Evolutionary conservation across 768 basidiomycete species (phyloP).

Genomic region (Leucosporidium yakuticum): DNA sequence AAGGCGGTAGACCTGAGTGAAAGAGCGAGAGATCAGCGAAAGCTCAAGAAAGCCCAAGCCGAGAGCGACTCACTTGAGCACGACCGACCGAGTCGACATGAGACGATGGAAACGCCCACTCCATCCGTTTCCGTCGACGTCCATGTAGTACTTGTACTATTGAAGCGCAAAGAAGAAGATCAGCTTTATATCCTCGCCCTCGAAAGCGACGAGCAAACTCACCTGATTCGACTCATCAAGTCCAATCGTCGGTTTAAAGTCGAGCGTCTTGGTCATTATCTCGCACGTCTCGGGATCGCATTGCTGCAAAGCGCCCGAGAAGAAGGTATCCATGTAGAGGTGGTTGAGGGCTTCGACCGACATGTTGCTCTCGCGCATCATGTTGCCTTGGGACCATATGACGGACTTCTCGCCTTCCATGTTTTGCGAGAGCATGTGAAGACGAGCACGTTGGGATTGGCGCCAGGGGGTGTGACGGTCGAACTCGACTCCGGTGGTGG

Average conservation of each 20-base stretch:
- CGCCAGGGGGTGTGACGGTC: conserved; percentile 45
- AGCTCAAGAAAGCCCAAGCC: conserved; percentile 45
- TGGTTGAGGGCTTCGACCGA: conserved; percentile 31
- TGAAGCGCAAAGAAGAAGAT: conserved; percentile 59
- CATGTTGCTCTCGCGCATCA: conserved; percentile 31
- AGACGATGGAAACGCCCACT: conserved; percentile 49
- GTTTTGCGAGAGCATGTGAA: conserved; percentile 43
- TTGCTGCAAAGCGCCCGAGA: conserved; percentile 37
- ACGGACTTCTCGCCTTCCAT: conserved; percentile 43
- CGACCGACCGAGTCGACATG: conserved; percentile 73
- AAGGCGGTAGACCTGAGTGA: conserved; percentile 44
- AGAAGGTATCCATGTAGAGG: conserved; percentile 37
- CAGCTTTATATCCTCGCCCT: background rate
- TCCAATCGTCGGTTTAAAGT: conserved; percentile 37
- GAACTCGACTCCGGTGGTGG: conserved; percentile 46
- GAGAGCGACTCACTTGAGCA: conserved; percentile 72
- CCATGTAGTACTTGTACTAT: conserved; percentile 81
- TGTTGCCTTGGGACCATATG: conserved; percentile 42
- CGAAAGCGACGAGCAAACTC: background rate
- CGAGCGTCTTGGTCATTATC: conserved; percentile 33
- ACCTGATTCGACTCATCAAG: conserved; percentile 31
- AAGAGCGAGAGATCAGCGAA: conserved; percentile 29
- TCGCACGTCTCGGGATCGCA: conserved; percentile 40
- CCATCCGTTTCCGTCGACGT: conserved; percentile 93
- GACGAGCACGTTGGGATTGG: conserved; percentile 44